A percentile compares a stretch with the other conserved stretches of the same genome.
These are phyloP conservation scores for Fusarium torreyae DNA, from an alignment of 2,329 filamentous ascomycete species.

Conservation along the genomic window DNA sequence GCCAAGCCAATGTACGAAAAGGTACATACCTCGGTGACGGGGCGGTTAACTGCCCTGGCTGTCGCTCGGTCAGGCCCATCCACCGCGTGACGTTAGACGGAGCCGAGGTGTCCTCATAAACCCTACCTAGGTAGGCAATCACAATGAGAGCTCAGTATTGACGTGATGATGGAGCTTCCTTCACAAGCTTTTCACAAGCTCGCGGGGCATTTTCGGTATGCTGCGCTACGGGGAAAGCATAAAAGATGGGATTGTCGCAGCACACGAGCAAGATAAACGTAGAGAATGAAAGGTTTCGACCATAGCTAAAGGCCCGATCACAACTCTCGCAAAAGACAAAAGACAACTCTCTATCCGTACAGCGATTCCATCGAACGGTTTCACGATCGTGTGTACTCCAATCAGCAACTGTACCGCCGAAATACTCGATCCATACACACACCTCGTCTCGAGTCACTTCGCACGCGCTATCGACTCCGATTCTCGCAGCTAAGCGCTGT, in stretches of 20 bases:
- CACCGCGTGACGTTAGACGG: slow-evolving; percentile 37
- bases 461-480: slow-evolving; percentile 16
- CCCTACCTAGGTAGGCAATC: slow-evolving; percentile 27
- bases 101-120: slow-evolving; percentile 32
- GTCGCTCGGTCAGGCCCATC: slow-evolving; percentile 34
- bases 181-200: slow-evolving; percentile 46
- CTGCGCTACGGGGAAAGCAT: slow-evolving; percentile 31
- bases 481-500: not conserved
- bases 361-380: slow-evolving; percentile 21
- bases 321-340: not conserved
- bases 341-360: not conserved
- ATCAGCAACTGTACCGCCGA: slow-evolving; percentile 9
- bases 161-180: slow-evolving; percentile 24
- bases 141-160: slow-evolving; percentile 27
- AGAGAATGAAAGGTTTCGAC: slow-evolving; percentile 15
- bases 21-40: slow-evolving; percentile 39
- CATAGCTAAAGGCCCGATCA: slow-evolving; percentile 25
- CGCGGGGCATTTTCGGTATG: slow-evolving; percentile 34
- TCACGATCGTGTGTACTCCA: slow-evolving; percentile 11
- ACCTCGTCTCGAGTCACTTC: slow-evolving; percentile 1
- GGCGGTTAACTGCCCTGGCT: slow-evolving; percentile 3
- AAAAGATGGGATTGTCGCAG: slow-evolving; percentile 36
- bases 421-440: slow-evolving; percentile 7
- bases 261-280: slow-evolving; percentile 11
- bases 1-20: slow-evolving; percentile 36